phyloP scores from a whole-genome alignment of 306 rosid species.

The Adenanthera pavonina region DNA sequence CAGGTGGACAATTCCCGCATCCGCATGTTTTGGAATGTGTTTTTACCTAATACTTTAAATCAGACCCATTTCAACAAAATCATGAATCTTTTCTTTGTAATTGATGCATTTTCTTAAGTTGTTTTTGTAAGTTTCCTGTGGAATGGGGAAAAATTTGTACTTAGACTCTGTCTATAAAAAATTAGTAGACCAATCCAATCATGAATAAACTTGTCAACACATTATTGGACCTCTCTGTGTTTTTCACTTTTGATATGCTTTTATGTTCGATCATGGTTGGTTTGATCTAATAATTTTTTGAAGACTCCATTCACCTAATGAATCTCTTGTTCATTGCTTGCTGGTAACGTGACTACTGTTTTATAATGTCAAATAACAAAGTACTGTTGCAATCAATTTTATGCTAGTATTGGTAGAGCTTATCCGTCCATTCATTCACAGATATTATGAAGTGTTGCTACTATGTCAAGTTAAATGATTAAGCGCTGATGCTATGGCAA shows the following conservation, averaged over 20 bases:
- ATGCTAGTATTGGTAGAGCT: neutral
- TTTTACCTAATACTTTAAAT: neutral
- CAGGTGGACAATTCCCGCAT: neutral
- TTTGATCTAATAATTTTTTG: neutral
- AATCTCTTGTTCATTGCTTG: neutral
- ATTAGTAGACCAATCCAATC: neutral
- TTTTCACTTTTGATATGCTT: neutral
- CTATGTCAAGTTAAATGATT: neutral
- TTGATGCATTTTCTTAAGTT: neutral
- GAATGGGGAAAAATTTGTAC: neutral
- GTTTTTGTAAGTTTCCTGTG: neutral
- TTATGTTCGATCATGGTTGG: neutral
- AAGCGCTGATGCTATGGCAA: neutral
- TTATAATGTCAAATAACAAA: constrained; percentile 21
- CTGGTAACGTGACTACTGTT: neutral
- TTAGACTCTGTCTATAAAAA: neutral
- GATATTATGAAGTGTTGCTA: neutral
- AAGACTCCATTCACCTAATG: neutral
- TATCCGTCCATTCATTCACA: neutral
- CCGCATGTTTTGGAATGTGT: neutral
- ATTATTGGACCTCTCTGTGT: neutral
- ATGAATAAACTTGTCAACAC: neutral
- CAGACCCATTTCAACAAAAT: constrained; percentile 6
- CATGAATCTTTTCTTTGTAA: neutral
- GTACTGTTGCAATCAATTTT: neutral